These are phyloP conservation scores for Leishmania mexicana DNA, from an alignment of 208 protist genomes.

Conservation along the genomic window DNA sequence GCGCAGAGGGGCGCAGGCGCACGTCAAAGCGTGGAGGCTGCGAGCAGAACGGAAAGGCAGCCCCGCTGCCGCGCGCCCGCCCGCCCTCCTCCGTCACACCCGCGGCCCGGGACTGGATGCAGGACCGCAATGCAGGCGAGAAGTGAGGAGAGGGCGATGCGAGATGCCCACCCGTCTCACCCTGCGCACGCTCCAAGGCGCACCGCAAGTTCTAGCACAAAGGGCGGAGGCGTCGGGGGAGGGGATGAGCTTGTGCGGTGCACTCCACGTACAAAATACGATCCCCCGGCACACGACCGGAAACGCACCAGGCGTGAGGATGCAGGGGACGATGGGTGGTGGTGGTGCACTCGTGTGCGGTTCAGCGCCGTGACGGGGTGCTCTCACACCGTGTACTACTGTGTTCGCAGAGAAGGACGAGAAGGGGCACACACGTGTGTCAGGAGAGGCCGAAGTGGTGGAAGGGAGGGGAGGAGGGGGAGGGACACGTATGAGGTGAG, in stretches of 20 bases:
- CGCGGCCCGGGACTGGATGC: too few relatives aligned
- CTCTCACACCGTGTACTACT: background rate
- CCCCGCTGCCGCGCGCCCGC: too few relatives aligned
- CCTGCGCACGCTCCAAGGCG: background rate
- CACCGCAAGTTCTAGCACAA: background rate
- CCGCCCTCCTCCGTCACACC: too few relatives aligned
- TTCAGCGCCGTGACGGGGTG: background rate
- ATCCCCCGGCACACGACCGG: background rate
- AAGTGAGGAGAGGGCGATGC: background rate
- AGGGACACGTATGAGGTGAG: background rate
- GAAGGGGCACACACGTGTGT: background rate
- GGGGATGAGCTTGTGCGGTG: background rate
- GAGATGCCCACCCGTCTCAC: background rate
- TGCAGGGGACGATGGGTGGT: background rate
- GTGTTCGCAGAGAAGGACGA: background rate
- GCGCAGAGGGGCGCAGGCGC: background rate
- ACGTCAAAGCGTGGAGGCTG: background rate
- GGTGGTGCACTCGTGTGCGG: background rate
- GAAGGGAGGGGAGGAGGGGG: background rate
- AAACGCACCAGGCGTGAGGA: background rate
- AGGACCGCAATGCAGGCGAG: background rate
- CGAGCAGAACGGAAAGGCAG: background rate
- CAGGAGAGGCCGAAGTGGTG: background rate
- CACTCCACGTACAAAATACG: background rate
- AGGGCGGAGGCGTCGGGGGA: background rate